Conservation (phyloP, 108 stramenopile genomes). For the Schizochytrium sp. region DNA sequence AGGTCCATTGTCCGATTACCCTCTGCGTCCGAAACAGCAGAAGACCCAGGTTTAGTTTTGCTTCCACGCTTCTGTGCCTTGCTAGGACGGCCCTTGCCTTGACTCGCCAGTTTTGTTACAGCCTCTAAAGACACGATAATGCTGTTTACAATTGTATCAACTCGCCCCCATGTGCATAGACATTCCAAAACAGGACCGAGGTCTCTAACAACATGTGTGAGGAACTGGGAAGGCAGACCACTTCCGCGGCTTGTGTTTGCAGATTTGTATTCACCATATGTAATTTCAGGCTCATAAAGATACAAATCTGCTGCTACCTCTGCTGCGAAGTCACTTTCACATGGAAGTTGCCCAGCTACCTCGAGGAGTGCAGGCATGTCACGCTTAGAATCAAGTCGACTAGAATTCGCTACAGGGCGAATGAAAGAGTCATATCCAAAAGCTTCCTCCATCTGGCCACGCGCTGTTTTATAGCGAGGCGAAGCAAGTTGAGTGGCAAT, state of each 20-base stretch:
- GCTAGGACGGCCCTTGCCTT: background rate
- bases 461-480: background rate
- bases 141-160: background rate
- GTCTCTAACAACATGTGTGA: background rate
- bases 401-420: background rate
- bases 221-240: background rate
- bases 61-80: constrained; percentile 20
- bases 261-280: background rate
- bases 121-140: constrained; percentile 10
- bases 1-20: background rate
- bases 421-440: constrained; percentile 27
- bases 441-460: constrained; percentile 4
- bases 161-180: constrained; percentile 1
- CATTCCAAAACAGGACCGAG: constrained; percentile 4
- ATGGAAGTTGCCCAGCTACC: constrained; percentile 3
- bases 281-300: background rate
- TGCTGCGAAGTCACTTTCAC: background rate
- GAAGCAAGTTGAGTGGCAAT: background rate
- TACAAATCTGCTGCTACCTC: constrained; percentile 3
- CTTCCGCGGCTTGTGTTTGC: background rate
- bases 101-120: background rate
- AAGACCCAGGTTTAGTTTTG: background rate
- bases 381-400: background rate
- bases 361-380: constrained; percentile 19
- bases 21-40: background rate